A percentile compares a stretch with the other conserved stretches of the same genome.
phyloP scores from a whole-genome alignment of 2,329 filamentous ascomycete genomes.

The Cordyceps farinosa region DNA sequence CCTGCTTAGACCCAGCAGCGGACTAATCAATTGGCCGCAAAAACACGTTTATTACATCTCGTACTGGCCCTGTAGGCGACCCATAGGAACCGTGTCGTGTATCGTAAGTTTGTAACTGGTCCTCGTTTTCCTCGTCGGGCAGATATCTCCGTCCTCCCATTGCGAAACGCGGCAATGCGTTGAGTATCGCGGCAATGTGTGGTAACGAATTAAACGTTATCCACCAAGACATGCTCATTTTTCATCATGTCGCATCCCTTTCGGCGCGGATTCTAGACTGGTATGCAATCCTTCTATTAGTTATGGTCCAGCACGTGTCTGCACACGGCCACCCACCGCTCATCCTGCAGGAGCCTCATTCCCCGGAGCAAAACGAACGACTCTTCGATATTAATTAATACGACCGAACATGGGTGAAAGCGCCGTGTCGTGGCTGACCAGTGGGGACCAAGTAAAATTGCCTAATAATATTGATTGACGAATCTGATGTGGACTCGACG shows the following conservation, averaged over 20 bases:
- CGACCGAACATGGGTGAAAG: background rate
- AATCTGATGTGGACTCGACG: background rate
- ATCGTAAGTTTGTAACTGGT: too few relatives aligned
- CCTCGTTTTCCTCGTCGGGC: too few relatives aligned
- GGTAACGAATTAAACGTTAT: too few relatives aligned
- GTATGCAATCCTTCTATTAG: too few relatives aligned
- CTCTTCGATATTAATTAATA: background rate
- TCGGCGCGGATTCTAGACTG: too few relatives aligned
- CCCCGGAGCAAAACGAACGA: background rate
- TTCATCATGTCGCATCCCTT: too few relatives aligned
- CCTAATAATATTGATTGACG: slow-evolving; percentile 14
- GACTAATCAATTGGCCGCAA: background rate
- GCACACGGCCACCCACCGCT: too few relatives aligned
- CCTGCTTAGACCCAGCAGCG: background rate
- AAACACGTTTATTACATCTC: background rate
- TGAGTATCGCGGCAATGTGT: too few relatives aligned
- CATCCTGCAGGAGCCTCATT: background rate
- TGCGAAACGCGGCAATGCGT: too few relatives aligned
- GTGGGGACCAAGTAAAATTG: slow-evolving; percentile 13
- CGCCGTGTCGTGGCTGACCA: background rate
- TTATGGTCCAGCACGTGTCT: too few relatives aligned
- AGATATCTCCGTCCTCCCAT: background rate
- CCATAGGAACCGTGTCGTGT: background rate
- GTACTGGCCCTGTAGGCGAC: background rate
- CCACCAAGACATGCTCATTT: too few relatives aligned